These are phyloP conservation scores for Skeletonema marinoi DNA, from an alignment of 108 stramenopile species.

Conservation along the genomic window DNA sequence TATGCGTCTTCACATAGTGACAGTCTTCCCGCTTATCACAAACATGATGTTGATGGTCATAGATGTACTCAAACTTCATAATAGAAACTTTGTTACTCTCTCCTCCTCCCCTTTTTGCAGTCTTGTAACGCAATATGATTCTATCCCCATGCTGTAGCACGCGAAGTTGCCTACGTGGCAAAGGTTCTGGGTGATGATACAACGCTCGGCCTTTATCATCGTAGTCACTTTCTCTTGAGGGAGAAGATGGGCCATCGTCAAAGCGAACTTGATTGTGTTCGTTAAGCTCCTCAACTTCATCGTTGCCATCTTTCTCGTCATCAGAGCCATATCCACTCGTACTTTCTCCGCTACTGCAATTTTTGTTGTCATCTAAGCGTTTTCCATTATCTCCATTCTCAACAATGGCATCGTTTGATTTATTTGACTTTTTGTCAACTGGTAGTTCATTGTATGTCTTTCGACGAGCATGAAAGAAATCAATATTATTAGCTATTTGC, in stretches of 20 bases:
- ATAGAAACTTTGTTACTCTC: not conserved
- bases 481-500: not conserved
- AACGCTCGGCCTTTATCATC: constrained; percentile 12
- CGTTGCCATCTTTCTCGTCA: constrained; percentile 25
- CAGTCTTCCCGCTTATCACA: not conserved
- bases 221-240: constrained; percentile 12
- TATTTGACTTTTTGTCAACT: not conserved
- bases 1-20: not conserved
- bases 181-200: constrained; percentile 18
- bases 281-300: constrained; percentile 20
- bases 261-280: constrained; percentile 11
- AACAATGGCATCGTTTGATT: not conserved
- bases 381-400: not conserved
- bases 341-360: not conserved
- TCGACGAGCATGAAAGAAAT: constrained; percentile 28
- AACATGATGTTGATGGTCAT: not conserved
- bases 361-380: not conserved
- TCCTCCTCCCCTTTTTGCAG: not conserved
- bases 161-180: constrained; percentile 30
- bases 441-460: not conserved
- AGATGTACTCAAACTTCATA: constrained; percentile 30
- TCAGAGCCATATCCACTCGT: constrained; percentile 23
- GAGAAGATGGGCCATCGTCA: not conserved
- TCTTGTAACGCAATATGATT: constrained; percentile 13
- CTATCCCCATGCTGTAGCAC: constrained; percentile 34